Evolutionary conservation across 1,284 basidiomycete genomes (phyloP).

Genomic region (Austroboletus niveus): DNA sequence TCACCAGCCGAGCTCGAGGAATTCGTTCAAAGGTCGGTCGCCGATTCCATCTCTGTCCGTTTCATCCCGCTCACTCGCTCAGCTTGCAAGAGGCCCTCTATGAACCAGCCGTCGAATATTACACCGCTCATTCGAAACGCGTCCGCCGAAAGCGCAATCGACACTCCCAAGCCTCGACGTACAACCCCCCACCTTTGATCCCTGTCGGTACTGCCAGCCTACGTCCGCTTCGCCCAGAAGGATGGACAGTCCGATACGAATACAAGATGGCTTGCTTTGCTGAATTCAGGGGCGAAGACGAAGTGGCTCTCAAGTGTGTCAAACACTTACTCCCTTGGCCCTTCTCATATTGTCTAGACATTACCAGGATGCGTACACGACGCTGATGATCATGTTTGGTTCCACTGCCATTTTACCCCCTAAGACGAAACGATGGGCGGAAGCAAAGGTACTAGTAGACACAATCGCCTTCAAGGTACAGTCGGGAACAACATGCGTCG

Average conservation of each 20-base stretch:
- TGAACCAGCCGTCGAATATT: conserved; percentile 89
- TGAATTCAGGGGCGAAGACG: conserved; percentile 88
- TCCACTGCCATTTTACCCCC: conserved; percentile 85
- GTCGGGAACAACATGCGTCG: background rate
- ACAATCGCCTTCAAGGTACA: conserved; percentile 82
- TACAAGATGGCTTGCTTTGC: conserved; percentile 97
- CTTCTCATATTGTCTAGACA: conserved; percentile 50
- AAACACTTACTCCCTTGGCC: conserved; percentile 13
- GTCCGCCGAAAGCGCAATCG: conserved; percentile 87
- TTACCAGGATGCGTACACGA: conserved; percentile 88
- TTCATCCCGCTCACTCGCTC: conserved; percentile 11
- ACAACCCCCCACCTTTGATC: conserved; percentile 41
- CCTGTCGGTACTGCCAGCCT: conserved; percentile 41
- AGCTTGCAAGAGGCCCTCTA: conserved; percentile 87
- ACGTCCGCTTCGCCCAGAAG: conserved; percentile 74
- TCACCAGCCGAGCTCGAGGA: conserved; percentile 77
- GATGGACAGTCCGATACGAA: conserved; percentile 95
- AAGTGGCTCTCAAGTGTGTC: conserved; percentile 79
- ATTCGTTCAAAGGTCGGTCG: conserved; percentile 71
- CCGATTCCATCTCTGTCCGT: background rate
- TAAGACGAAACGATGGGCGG: conserved; percentile 96
- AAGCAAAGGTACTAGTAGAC: conserved; percentile 95
- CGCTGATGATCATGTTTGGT: conserved; percentile 81
- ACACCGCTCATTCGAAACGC: conserved; percentile 87
- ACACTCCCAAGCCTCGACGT: conserved; percentile 54